Base-by-base conservation (phyloP, 352 stramenopile species). In the Phytophthora ohioensis region DNA sequence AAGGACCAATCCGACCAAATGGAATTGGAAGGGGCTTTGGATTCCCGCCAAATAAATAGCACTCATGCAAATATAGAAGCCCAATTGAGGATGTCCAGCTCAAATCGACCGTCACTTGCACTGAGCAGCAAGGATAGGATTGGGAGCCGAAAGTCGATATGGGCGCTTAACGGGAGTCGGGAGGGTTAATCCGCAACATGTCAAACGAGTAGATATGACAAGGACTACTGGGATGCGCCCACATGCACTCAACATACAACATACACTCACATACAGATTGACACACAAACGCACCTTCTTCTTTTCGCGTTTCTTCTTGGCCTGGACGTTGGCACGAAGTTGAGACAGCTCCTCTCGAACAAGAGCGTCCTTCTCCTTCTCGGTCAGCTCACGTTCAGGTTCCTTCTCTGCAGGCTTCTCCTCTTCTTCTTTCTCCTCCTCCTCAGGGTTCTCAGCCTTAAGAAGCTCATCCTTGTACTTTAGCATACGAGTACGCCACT, bases 401-500 rank as follows among this genome's bases (percentile, higher is more conserved):
- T 86, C 64, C 27, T 75, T 83, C 2, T 69, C 54, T 0, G 64
- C 72, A 41, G 67, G 51, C 34, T 90, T 79, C 2, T 71, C 57
- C 11, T 76, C 69, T 2, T 76, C 63, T 5, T 78, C 69, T 0
- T 90, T 72, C 0, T 80, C 76, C 0, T 81, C 76, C 13, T 91
- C 80, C 1, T 84, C 71, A 0, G 80, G 76, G 0, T 78, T 78
- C 2, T 88, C 62, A 2, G 82, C 83, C 73, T 93, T 94, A 3
- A 95, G 47, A 5, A 96, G 79, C 47, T 95, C 87, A 2, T 91
- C 80, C 57, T 93, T 94, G 80, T 94, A 95, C 61, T 90, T 89
- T 5, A 81, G 70, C 87, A 99, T 98, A 38, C 97, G 97, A 5
- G 97, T 80, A 17, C 98, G 90, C 98, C 98, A 99, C 57, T 96